phyloP scores from a whole-genome alignment of 495 filamentous ascomycete genomes.

The Penicillium turbatum region DNA sequence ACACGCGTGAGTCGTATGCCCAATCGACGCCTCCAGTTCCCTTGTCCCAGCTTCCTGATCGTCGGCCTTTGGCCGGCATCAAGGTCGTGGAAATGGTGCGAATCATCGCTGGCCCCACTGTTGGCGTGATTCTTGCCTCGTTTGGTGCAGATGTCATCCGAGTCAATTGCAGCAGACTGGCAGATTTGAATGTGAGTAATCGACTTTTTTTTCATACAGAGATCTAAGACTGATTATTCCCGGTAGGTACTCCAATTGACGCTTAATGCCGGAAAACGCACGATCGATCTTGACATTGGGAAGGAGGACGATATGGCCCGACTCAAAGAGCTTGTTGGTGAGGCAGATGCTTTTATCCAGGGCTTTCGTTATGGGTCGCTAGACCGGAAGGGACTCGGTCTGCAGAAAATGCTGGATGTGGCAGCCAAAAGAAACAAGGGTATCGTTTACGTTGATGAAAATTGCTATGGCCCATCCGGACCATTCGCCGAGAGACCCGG shows the following conservation, averaged over 20 bases:
- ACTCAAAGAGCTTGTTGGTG: slow-evolving; percentile 43
- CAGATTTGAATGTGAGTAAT: slow-evolving; percentile 38
- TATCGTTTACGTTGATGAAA: slow-evolving; percentile 59
- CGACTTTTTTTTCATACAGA: background rate
- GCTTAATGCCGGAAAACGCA: slow-evolving; percentile 56
- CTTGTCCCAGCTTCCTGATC: slow-evolving; percentile 10
- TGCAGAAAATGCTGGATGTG: slow-evolving; percentile 46
- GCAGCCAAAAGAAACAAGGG: slow-evolving; percentile 44
- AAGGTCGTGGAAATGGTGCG: slow-evolving; percentile 58
- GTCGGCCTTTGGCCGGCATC: slow-evolving; percentile 50
- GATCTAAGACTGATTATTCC: background rate
- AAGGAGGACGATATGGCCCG: slow-evolving; percentile 38
- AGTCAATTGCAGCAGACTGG: slow-evolving; percentile 51
- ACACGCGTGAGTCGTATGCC: slow-evolving; percentile 20
- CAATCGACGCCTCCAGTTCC: slow-evolving; percentile 17
- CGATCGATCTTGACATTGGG: slow-evolving; percentile 47
- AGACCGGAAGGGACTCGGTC: slow-evolving; percentile 49
- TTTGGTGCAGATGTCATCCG: slow-evolving; percentile 60
- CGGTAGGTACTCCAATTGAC: slow-evolving; percentile 32
- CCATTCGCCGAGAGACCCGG: slow-evolving; percentile 37
- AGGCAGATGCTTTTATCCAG: slow-evolving; percentile 55
- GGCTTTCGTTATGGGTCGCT: slow-evolving; percentile 52
- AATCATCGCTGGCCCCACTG: slow-evolving; percentile 56
- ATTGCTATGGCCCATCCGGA: slow-evolving; percentile 55
- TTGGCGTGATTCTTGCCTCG: slow-evolving; percentile 51